Base-by-base conservation (phyloP, 495 filamentous ascomycete genomes). In the Geoglossum glabrum region DNA sequence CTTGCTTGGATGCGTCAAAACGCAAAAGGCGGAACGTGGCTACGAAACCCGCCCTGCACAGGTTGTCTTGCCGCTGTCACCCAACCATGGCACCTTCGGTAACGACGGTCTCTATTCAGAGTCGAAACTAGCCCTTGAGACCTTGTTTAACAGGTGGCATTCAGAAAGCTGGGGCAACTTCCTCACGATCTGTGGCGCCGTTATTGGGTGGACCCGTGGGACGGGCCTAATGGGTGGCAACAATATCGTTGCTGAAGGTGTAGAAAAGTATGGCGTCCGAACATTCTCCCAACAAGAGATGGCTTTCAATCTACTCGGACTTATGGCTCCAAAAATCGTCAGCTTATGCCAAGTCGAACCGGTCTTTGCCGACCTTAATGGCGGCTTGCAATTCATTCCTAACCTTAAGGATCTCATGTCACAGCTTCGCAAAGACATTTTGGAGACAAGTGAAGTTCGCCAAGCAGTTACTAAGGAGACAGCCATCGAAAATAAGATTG, bases 281-380 rank as follows among this genome's bases (percentile, higher is more conserved):
- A 99, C 92, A 4, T 99, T 99, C 74, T 96, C 90, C 19, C 93
- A 97, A 73, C 87, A 93, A 64, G 92, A 99, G 71, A 99, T 99
- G 92, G 92, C 92, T 3, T 97, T 99, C 78, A 99, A 97, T 70
- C 72, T 99, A 56, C 81, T 99, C 38, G 90, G 92, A 57, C 80
- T 99, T 51, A 96, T 99, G 92, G 81, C 90, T 4, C 88, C 92
- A 9, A 79, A 83, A 26, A 86, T 99, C 60, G 90, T 94, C 63
- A 89, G 97, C 65, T 79, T 99, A 31, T 97, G 93, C 75, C 92
- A 99, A 71, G 75, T 79, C 30, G 90, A 99, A 67, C 92, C 92
- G 4, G 87, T 99, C 57, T 96, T 85, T 69, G 92, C 93, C 54
- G 92, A 99, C 72, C 77, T 99, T 31, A 99, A 97, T 70, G 92